Conservation (phyloP, 805 yeast genomes). For the Candida pseudofarinosa region DNA sequence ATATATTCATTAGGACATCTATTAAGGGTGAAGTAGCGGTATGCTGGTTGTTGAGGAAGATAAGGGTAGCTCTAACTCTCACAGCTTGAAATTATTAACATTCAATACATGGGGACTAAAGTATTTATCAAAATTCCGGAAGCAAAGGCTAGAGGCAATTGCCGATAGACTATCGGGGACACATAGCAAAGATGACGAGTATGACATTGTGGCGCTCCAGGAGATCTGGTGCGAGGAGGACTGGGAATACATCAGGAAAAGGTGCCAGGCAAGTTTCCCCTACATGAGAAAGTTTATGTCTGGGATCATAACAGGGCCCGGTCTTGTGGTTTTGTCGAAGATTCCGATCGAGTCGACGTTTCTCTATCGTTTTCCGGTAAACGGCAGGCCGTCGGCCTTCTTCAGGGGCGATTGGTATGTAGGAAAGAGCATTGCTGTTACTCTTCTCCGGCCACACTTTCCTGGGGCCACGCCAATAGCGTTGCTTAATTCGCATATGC, state of each 20-base stretch:
- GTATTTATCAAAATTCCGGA: conserved; percentile 68
- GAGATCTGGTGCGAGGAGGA: conserved; percentile 90
- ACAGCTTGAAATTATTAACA: conserved; percentile 50
- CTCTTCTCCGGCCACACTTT: conserved; percentile 50
- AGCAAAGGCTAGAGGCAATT: conserved; percentile 64
- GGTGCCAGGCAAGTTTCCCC: conserved; percentile 50
- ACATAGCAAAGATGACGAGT: conserved; percentile 32
- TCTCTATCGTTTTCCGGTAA: conserved; percentile 80
- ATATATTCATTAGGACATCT: no score
- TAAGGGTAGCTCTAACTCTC: background rate
- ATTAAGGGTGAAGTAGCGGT: no score
- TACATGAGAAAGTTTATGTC: conserved; percentile 67
- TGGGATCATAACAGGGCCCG: conserved; percentile 92
- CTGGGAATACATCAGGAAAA: conserved; percentile 58
- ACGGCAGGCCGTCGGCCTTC: conserved; percentile 92
- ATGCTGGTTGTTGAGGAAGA: background rate
- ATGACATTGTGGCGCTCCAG: conserved; percentile 89
- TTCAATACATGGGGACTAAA: conserved; percentile 90
- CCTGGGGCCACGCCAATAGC: conserved; percentile 58
- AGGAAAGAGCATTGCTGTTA: conserved; percentile 83
- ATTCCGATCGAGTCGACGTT: conserved; percentile 79
- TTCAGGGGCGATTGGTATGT: conserved; percentile 97
- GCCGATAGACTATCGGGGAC: conserved; percentile 55
- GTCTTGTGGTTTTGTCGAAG: conserved; percentile 78
- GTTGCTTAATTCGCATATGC: conserved; percentile 89